Base-by-base conservation (phyloP, 106 monocot genomes). In the Vanilla planifolia region DNA sequence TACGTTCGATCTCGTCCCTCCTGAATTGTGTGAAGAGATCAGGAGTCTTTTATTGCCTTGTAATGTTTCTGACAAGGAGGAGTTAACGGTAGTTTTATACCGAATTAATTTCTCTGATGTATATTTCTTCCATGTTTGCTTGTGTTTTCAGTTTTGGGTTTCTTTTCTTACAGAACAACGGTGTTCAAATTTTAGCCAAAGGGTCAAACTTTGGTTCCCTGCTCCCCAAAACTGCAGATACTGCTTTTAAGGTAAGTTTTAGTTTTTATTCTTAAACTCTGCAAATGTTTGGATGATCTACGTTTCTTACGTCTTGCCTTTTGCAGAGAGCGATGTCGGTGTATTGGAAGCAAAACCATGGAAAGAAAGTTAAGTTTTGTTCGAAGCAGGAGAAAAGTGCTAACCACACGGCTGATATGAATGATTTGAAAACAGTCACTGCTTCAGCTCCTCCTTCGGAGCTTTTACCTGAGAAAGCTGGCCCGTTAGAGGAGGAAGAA, bases 11-110 rank as follows among this genome's bases (percentile, higher is more conserved):
- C 90, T 91, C 71, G 59, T 72, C 6, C 48, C 30, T 0, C 67
- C 75, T 13, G 85, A 82, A 24, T 63, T 91, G 61, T 79, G 74
- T 62, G 64, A 83, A 25, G 62, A 75, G 10, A 33, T 57, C 10
- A 20, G 5, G 35, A 35, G 28, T 57, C 25, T 57, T 34, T 57
- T 35, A 17, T 34, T 21, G 1, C 19, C 35, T 57, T 6, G 21
- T 57, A 35, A 35, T 35, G 10, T 0, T 36, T 1, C 57, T 57
- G 20, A 33, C 34, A 20, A 28, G 17, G 35, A 21, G 33, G 57
- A 33, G 7, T 33, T 33, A 8, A 5, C 20, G 33, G 57, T 57
- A 7, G 21, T 10, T 57, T 57, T 20, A 34, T 17, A 33, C 19
- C 32, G 28, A 8, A 3, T 25, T 25, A 24, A 3, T 26, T 9